Conservation (phyloP, 805 yeast species). For the Candida patagonica region DNA sequence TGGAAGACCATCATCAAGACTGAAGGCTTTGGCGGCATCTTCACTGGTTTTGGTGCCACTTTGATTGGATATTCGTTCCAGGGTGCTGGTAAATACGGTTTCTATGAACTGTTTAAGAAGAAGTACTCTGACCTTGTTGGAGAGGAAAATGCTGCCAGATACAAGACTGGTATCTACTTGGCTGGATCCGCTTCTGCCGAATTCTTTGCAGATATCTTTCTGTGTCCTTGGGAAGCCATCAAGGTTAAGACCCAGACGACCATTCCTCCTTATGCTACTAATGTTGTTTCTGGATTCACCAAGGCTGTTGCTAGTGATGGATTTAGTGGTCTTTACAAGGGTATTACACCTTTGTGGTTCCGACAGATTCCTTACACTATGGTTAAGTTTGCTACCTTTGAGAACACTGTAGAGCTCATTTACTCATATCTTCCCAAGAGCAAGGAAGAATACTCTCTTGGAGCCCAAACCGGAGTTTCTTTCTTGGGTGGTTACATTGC, state of each 20-base stretch:
- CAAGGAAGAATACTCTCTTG: conserved; percentile 56
- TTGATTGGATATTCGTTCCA: conserved; percentile 87
- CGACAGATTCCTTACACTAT: conserved; percentile 98
- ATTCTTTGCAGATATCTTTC: conserved; percentile 77
- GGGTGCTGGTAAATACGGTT: conserved; percentile 96
- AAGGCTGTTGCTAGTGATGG: conserved; percentile 64
- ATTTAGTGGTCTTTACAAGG: conserved; percentile 69
- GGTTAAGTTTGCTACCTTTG: conserved; percentile 95
- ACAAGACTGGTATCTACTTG: conserved; percentile 65
- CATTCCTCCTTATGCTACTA: conserved; percentile 69
- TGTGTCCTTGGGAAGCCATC: conserved; percentile 93
- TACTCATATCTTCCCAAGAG: conserved; percentile 66
- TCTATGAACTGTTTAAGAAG: conserved; percentile 85
- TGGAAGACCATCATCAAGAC: conserved; percentile 63
- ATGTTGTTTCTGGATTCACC: conserved; percentile 57
- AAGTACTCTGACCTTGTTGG: conserved; percentile 63
- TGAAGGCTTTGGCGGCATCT: conserved; percentile 68
- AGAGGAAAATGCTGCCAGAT: conserved; percentile 45
- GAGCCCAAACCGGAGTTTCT: conserved; percentile 89
- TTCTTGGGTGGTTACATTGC: conserved; percentile 95
- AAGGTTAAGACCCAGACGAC: conserved; percentile 93
- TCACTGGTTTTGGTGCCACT: conserved; percentile 89
- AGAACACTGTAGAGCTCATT: conserved; percentile 75
- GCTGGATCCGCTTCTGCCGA: conserved; percentile 92
- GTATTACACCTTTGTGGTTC: conserved; percentile 86